A percentile compares a stretch with the other conserved stretches of the same genome.
phyloP scores from a whole-genome alignment of 768 basidiomycete genomes.

The Tylopilus sp. region DNA sequence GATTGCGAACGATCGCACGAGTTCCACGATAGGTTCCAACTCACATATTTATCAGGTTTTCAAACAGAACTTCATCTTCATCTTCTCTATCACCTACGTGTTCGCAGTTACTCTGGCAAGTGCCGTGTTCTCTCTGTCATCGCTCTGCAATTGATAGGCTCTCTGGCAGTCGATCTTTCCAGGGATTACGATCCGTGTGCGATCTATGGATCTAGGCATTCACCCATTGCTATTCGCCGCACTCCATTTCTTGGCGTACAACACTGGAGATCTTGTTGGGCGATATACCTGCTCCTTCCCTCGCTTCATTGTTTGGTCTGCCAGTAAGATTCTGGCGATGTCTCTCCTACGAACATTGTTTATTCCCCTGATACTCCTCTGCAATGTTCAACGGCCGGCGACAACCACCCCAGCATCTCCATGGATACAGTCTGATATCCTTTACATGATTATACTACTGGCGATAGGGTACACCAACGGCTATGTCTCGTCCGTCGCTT shows the following conservation, averaged over 20 bases:
- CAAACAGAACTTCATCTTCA: slow-evolving; percentile 63
- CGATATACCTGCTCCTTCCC: slow-evolving; percentile 68
- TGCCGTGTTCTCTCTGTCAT: neutral
- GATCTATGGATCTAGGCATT: slow-evolving; percentile 56
- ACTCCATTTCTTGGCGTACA: slow-evolving; percentile 75
- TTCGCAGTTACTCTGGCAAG: slow-evolving; percentile 79
- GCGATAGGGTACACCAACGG: slow-evolving; percentile 79
- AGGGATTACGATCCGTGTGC: slow-evolving; percentile 76
- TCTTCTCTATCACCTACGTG: slow-evolving; percentile 70
- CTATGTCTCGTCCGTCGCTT: slow-evolving; percentile 69
- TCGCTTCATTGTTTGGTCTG: slow-evolving; percentile 64
- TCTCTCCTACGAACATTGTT: slow-evolving; percentile 75
- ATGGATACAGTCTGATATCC: slow-evolving; percentile 69
- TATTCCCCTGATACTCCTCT: slow-evolving; percentile 83
- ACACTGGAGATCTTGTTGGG: slow-evolving; percentile 67
- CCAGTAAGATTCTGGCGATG: slow-evolving; percentile 54
- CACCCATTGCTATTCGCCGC: slow-evolving; percentile 85
- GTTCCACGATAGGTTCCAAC: slow-evolving; percentile 34
- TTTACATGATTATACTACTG: slow-evolving; percentile 73
- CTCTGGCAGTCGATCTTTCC: slow-evolving; percentile 75
- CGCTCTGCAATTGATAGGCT: slow-evolving; percentile 2
- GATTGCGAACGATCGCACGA: slow-evolving; percentile 30
- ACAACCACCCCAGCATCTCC: slow-evolving; percentile 23
- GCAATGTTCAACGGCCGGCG: slow-evolving; percentile 66
- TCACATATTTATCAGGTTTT: slow-evolving; percentile 49